Percentiles rank a stretch among this genome's conserved stretches.
These are phyloP conservation scores for Erysiphe pulchra DNA, from an alignment of 2,329 filamentous ascomycete genomes.

Conservation along the genomic window DNA sequence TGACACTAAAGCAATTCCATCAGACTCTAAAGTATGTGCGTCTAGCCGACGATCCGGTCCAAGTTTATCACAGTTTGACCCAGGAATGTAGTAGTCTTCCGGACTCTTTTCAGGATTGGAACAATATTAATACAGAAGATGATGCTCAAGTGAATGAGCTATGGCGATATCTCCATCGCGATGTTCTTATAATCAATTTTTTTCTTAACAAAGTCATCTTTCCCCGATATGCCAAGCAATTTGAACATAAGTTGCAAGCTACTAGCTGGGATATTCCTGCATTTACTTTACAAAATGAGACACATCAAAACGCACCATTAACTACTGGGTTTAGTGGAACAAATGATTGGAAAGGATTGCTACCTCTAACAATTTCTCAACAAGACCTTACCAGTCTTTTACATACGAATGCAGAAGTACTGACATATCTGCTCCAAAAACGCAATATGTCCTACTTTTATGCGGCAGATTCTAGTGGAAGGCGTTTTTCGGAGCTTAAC, in stretches of 20 bases:
- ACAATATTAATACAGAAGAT: conserved; percentile 32
- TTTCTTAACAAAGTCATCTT: conserved; percentile 40
- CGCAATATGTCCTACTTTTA: conserved; percentile 24
- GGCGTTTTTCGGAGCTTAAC: conserved; percentile 18
- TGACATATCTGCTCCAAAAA: conserved; percentile 26
- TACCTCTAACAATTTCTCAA: conserved; percentile 34
- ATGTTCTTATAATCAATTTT: conserved; percentile 27
- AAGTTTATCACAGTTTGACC: conserved; percentile 27
- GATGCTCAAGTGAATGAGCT: conserved; percentile 21
- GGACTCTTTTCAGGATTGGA: conserved; percentile 23
- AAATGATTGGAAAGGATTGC: conserved; percentile 32
- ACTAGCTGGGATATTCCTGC: conserved; percentile 43
- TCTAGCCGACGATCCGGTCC: conserved; percentile 25
- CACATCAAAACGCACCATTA: conserved; percentile 17
- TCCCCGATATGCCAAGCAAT: conserved; percentile 36
- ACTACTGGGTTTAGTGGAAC: conserved; percentile 50
- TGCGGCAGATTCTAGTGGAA: conserved; percentile 18
- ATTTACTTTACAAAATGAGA: conserved; percentile 7
- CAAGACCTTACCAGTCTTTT: conserved; percentile 26
- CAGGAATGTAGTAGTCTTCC: conserved; percentile 18
- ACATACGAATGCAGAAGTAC: conserved; percentile 37
- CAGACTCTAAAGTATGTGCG: conserved; percentile 17
- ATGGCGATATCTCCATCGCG: conserved; percentile 23
- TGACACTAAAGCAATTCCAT: conserved; percentile 21
- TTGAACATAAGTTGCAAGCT: conserved; percentile 32